These are phyloP conservation scores for Talaromyces sp. DNA, from an alignment of 2,329 filamentous ascomycete genomes.

Conservation along the genomic window DNA sequence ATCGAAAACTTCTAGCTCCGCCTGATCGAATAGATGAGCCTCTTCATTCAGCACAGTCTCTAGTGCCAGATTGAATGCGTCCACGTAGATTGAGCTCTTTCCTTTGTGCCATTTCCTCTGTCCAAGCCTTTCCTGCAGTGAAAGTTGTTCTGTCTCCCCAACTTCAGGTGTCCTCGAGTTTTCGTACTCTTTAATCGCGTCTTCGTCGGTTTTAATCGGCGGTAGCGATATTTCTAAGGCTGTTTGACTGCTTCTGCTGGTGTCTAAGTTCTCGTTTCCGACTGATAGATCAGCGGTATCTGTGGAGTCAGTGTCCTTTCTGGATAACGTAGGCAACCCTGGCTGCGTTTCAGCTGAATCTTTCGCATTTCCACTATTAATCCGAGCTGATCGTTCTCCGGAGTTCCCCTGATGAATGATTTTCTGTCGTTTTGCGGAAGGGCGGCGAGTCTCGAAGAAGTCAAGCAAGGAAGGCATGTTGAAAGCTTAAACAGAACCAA, in stretches of 20 bases:
- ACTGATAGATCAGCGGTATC: constrained; percentile 33
- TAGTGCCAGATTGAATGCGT: constrained; percentile 90
- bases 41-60: constrained; percentile 88
- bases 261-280: constrained; percentile 30
- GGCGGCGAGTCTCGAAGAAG: constrained; percentile 32
- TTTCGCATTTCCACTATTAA: not conserved
- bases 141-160: constrained; percentile 36
- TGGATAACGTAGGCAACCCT: not conserved
- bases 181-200: constrained; percentile 77
- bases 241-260: constrained; percentile 46
- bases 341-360: not conserved
- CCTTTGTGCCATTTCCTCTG: constrained; percentile 65
- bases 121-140: constrained; percentile 49
- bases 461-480: constrained; percentile 28
- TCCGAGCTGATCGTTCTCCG: not conserved
- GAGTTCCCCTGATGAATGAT: constrained; percentile 20
- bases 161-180: constrained; percentile 54
- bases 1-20: constrained; percentile 70
- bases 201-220: constrained; percentile 58
- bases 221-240: constrained; percentile 69
- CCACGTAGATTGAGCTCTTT: constrained; percentile 87
- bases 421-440: constrained; percentile 27
- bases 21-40: constrained; percentile 75
- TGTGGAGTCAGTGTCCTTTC: constrained; percentile 29
- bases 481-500: not conserved